A percentile compares a stretch with the other conserved stretches of the same genome.
phyloP scores from a whole-genome alignment of 805 yeast species.

The Clavispora carvajalis region DNA sequence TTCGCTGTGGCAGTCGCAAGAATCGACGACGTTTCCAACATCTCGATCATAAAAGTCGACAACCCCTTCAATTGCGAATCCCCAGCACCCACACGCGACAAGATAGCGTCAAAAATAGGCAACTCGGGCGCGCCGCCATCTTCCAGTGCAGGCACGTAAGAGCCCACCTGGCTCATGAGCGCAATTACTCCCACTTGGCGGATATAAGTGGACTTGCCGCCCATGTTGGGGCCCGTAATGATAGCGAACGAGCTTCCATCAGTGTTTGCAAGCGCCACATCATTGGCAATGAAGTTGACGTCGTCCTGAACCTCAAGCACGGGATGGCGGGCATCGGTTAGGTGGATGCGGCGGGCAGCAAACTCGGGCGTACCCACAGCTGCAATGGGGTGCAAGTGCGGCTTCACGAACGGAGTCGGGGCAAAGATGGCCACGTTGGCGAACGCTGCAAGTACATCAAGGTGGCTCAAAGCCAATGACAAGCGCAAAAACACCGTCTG shows the following conservation, averaged over 20 bases:
- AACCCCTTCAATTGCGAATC: slow-evolving; percentile 96
- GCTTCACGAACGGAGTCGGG: slow-evolving; percentile 74
- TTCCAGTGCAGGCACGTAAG: slow-evolving; percentile 73
- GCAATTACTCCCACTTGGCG: slow-evolving; percentile 86
- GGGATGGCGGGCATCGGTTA: slow-evolving; percentile 88
- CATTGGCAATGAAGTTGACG: slow-evolving; percentile 85
- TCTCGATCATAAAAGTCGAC: slow-evolving; percentile 94
- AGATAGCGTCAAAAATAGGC: slow-evolving; percentile 81
- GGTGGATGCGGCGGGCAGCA: slow-evolving; percentile 42
- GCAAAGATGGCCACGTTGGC: slow-evolving; percentile 79
- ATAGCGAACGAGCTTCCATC: slow-evolving; percentile 61
- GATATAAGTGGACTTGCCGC: slow-evolving; percentile 92
- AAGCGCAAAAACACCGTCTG: slow-evolving; percentile 70
- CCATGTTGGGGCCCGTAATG: slow-evolving; percentile 97
- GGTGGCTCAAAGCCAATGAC: slow-evolving; percentile 56
- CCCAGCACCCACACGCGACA: slow-evolving; percentile 98
- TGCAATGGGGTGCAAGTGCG: slow-evolving; percentile 57
- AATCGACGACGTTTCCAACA: slow-evolving; percentile 90
- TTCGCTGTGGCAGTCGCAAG: slow-evolving; percentile 71
- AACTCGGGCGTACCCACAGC: slow-evolving; percentile 19
- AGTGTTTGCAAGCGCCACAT: slow-evolving; percentile 55
- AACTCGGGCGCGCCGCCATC: slow-evolving; percentile 51
- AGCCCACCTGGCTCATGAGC: slow-evolving; percentile 83
- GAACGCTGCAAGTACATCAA: slow-evolving; percentile 82
- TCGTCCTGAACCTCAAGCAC: slow-evolving; percentile 92